phyloP scores from a whole-genome alignment of 805 yeast genomes.

The Cyberlindnera euphorbiae region DNA sequence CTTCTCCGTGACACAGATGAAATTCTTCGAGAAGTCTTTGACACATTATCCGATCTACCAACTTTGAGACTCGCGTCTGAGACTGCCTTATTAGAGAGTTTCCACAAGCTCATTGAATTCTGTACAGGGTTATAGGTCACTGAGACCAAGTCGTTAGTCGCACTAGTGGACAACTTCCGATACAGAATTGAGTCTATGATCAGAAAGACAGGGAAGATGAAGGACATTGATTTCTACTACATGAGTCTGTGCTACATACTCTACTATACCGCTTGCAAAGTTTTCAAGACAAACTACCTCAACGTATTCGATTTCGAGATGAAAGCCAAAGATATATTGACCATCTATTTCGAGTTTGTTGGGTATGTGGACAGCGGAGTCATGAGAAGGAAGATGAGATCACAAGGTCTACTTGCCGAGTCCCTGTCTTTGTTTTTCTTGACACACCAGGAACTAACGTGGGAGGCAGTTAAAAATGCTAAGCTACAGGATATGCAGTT shows the following conservation, averaged over 20 bases:
- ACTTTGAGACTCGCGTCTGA: constrained; percentile 2
- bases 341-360: constrained; percentile 16
- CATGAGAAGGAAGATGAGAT: constrained; percentile 10
- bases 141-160: constrained; percentile 15
- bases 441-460: constrained; percentile 7
- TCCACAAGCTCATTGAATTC: constrained; percentile 14
- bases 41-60: constrained; percentile 3
- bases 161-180: constrained; percentile 19
- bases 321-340: constrained; percentile 10
- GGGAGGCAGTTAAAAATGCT: constrained; percentile 11
- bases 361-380: constrained; percentile 9
- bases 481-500: constrained; percentile 13
- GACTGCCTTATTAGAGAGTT: constrained; percentile 5
- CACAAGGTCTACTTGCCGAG: constrained; percentile 14
- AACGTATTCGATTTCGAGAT: constrained; percentile 14
- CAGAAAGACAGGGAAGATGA: constrained; percentile 16
- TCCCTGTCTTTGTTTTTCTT: constrained; percentile 17
- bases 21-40: constrained; percentile 10
- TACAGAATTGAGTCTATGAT: constrained; percentile 17
- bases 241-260: constrained; percentile 18
- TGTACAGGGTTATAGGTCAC: constrained; percentile 9
- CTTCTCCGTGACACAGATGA: constrained; percentile 12
- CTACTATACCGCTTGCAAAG: constrained; percentile 13
- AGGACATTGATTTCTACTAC: constrained; percentile 18
- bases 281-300: constrained; percentile 13